Conservation (phyloP, 345 rosid species). For the Rhodamnia rubescens region DNA sequence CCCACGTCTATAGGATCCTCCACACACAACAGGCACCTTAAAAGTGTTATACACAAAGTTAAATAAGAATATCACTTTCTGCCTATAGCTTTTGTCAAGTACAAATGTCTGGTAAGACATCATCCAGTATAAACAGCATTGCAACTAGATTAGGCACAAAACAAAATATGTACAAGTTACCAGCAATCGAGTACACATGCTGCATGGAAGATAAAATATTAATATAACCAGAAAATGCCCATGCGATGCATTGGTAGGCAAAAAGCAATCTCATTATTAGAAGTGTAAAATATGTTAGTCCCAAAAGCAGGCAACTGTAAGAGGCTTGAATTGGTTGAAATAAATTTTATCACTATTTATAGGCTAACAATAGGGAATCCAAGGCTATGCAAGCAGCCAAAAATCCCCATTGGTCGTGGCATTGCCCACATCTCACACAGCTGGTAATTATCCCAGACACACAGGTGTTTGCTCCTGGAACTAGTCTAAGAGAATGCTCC, state of each 20-base stretch:
- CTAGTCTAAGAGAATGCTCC: background rate
- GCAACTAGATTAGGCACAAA: background rate
- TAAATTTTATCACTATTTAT: background rate
- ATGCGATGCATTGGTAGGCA: background rate
- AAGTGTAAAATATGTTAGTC: background rate
- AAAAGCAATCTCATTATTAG: background rate
- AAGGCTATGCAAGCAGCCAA: background rate
- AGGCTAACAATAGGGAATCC: background rate
- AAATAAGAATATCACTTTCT: background rate
- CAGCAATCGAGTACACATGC: background rate
- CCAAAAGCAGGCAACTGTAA: background rate
- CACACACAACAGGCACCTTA: slow-evolving; percentile 67
- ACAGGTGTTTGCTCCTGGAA: background rate
- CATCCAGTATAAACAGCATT: background rate
- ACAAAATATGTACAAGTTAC: background rate
- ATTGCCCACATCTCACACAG: background rate
- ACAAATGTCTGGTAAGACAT: background rate
- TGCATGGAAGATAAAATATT: background rate
- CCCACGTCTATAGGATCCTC: slow-evolving; percentile 97
- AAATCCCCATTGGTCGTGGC: background rate
- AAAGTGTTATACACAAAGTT: slow-evolving; percentile 1
- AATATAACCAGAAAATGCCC: background rate
- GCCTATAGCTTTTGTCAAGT: background rate
- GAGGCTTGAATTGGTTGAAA: background rate
- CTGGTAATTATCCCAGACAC: background rate